Base-by-base conservation (phyloP, 106 monocot genomes). In the Vanilla planifolia region DNA sequence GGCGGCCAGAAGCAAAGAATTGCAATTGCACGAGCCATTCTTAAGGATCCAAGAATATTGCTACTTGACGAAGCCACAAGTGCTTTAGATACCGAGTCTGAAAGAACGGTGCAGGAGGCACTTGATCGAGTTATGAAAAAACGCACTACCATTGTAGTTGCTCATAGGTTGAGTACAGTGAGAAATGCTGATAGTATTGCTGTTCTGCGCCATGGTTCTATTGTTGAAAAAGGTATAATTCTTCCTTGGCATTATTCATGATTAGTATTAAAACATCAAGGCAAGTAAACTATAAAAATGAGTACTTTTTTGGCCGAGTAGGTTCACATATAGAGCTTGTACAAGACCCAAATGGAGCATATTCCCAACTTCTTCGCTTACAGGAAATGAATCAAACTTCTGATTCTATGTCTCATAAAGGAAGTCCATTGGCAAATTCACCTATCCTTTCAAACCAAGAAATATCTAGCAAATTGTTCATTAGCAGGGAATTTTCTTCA, bases 41-140 rank as follows among this genome's bases (percentile, higher is more conserved):
- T 82, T 9, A 82, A 77, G 61, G 73, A 77, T 41, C 82, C 82
- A 26, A 48, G 65, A 10, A 82, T 82, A 51, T 63, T 82, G 48
- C 77, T 82, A 27, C 62, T 82, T 25, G 82, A 82, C 43, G 82
- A 82, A 66, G 82, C 82, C 20, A 77, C 82, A n/a, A 82, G 82
- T 19, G 82, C 82, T 35, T 63, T 81, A 15, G 76, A 81, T 64
- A 51, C 67, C 9, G 73, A 76, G 21, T 81, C 81, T 30, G 76
- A 81, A 50, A 47, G 23, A 3, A 57, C 69, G 30, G 68, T 81
- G 37, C 76, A 81, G 35, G 82, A 82, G 32, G 77, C 82, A 52
- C 61, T 82, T 20, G 69, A 77, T n/a, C 52, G 59, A 55, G 55
- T 77, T 35, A 82, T 82, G 77, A 56, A 15, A 15, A 62, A 67